Base-by-base conservation (phyloP, 441 rosid genomes). In the Populus hybrid region DNA sequence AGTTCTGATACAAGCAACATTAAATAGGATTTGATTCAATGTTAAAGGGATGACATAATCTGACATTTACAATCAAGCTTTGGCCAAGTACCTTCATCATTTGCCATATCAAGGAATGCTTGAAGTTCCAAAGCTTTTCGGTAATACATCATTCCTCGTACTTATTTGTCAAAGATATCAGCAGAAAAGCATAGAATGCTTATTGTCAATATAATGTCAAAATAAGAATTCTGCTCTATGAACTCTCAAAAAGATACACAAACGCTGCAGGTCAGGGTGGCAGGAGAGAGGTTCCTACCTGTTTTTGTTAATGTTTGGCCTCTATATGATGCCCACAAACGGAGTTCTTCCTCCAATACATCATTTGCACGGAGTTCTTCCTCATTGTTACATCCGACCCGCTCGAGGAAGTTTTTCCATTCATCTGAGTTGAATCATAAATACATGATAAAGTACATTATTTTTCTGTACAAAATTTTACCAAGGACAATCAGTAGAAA, bases 121-220 rank as follows among this genome's bases (percentile, higher is more conserved):
- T 94, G 98, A 83, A 93, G 94, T 80, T 93, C 95, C 76, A 96
- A 76, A 78, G 98, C 98, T 76, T 82, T 81, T 80, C 88, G 89
- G 83, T 94, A 93, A 87, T 96, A 94, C 99, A 96, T 96, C 98
- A 96, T 94, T 72, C 99, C 99, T 80, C 98, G 83, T 77, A 94
- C 98, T 95, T 89, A 69, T 59, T 72, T 42, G 32, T 59, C 50
- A 73, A 69, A 12, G 74, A 38, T 6, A 67, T 16, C 16, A 4
- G 21, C 2, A 30, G 36, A 50, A 23, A 71, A 46, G 72, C 77
- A 75, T 46, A 69, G 20, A 61, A 42, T 73, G 67, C 20, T 9
- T 7, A 30, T 59, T 28, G 42, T 61, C 69, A 69, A 73, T 35
- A 36, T 9, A 54, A 14, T 2, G 12, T 11, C 40, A 77, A 72